Conservation (phyloP, 805 yeast genomes). For the Saturnispora ahearnii region DNA sequence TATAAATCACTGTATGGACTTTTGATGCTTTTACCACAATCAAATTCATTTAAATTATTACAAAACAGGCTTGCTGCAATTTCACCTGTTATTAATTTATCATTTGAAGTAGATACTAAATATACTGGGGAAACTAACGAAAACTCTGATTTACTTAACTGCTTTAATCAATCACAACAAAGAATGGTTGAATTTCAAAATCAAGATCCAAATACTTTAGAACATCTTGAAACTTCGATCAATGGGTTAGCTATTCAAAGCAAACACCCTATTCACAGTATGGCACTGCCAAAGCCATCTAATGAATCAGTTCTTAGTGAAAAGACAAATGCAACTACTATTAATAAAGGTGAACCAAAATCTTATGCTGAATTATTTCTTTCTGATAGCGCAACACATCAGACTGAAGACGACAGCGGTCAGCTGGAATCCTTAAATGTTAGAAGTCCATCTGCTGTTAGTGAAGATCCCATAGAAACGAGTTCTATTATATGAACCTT, state of each 20-base stretch:
- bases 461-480: constrained; percentile 12
- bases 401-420: neutral
- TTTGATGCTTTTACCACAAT: constrained; percentile 89
- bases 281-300: neutral
- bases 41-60: constrained; percentile 76
- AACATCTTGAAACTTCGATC: neutral
- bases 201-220: constrained; percentile 5
- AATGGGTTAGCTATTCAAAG: constrained; percentile 7
- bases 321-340: neutral
- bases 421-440: constrained; percentile 5
- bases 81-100: constrained; percentile 29
- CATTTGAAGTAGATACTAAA: constrained; percentile 18
- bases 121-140: constrained; percentile 17
- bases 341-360: constrained; percentile 1
- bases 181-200: constrained; percentile 20
- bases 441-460: neutral
- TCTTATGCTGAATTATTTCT: constrained; percentile 5
- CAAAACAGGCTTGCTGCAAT: constrained; percentile 66
- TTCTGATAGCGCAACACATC: neutral
- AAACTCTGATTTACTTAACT: constrained; percentile 30
- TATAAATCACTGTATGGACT: constrained; percentile 87
- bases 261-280: neutral
- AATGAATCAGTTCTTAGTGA: neutral
- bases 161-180: constrained; percentile 41
- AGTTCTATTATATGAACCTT: constrained; percentile 8